Percentiles rank a stretch among this genome's conserved stretches.
Conservation (phyloP, 2,329 filamentous ascomycete genomes). For the Epichloe bromicola region DNA sequence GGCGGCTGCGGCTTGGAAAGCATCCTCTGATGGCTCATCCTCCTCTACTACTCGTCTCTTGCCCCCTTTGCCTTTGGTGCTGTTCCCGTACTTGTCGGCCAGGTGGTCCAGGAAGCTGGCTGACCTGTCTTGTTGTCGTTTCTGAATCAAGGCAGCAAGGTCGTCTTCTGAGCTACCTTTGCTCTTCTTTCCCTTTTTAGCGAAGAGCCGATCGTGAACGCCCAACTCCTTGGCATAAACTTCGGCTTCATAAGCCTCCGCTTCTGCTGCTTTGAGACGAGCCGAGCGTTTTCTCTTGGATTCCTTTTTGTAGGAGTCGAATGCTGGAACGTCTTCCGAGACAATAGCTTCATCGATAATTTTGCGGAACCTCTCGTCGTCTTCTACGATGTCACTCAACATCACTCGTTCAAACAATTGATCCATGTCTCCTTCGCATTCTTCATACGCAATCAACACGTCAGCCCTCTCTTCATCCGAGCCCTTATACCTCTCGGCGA, state of each 20-base stretch:
- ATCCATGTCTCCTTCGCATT: slow-evolving; percentile 62
- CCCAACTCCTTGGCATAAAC: slow-evolving; percentile 64
- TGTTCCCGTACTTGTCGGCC: slow-evolving; percentile 58
- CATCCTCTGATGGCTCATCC: slow-evolving; percentile 44
- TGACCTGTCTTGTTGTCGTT: slow-evolving; percentile 50
- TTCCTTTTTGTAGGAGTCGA: slow-evolving; percentile 60
- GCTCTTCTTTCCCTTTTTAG: slow-evolving; percentile 33
- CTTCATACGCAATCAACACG: slow-evolving; percentile 62
- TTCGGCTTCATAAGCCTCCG: slow-evolving; percentile 60
- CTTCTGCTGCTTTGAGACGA: slow-evolving; percentile 47
- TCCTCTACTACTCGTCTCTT: slow-evolving; percentile 47
- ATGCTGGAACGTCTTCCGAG: slow-evolving; percentile 51
- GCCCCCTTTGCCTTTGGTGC: slow-evolving; percentile 33
- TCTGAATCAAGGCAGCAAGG: slow-evolving; percentile 63
- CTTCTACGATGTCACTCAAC: slow-evolving; percentile 69
- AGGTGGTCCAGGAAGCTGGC: slow-evolving; percentile 57
- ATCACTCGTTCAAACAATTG: slow-evolving; percentile 71
- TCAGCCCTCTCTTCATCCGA: slow-evolving; percentile 76
- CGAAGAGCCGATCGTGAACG: slow-evolving; percentile 57
- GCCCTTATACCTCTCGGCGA: slow-evolving; percentile 67
- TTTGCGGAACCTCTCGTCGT: slow-evolving; percentile 70
- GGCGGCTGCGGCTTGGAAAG: slow-evolving; percentile 43
- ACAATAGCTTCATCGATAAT: slow-evolving; percentile 76
- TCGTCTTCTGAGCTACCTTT: slow-evolving; percentile 34
- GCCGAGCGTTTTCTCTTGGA: slow-evolving; percentile 48